Evolutionary conservation across 192 early-diverging fungal species (phyloP), one percentile per base, ranked within the genome.

Genomic region (Coemansia sp.): DNA sequence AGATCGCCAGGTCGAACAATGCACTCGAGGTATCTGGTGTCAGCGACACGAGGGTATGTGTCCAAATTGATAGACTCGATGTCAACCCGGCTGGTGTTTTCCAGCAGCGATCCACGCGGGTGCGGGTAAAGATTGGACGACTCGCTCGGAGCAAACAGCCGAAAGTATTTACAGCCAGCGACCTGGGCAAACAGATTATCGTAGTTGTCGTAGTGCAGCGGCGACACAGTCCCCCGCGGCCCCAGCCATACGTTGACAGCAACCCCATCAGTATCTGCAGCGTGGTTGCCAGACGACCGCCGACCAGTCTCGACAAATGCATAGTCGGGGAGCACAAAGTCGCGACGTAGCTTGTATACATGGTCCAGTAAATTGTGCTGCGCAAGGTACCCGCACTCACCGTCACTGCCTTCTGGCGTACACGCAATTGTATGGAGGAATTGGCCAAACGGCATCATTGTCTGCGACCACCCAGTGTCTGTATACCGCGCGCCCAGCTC

Each of bases 121-220:
- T 83, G 73, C 25, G 90, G 85, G 52, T 94, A 96, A 6, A 93
- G 33, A 6, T 68, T 81, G 0, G 48, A 12, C 10, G 85, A 71
- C 58, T 94, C 80, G 7, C 49, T 40, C 2, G 91, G 92, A 3
- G 81, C 27, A 60, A 90, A 92, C 16, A 94, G 67, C 21, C 85
- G 71, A 33, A 96, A 60, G 54, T 91, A 89, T 52, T 96, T 96
- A 54, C 61, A 65, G 0, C 94, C 94, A 9, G 89, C 88, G 2
- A 93, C 87, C 70, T 96, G 94, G 1, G 86, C 88, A 58, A 94
- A 83, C 31, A 94, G 54, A 54, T 96, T 96, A 49, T 93, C 81
- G 52, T 88, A 84, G 3, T 83, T 83, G 54, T 96, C 94, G 5
- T 83, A 85, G 55, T 96, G 94, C 60, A 94, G 72, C 0, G 94